Base-by-base conservation (phyloP, 805 yeast genomes). In the Starmerella sp. region DNA sequence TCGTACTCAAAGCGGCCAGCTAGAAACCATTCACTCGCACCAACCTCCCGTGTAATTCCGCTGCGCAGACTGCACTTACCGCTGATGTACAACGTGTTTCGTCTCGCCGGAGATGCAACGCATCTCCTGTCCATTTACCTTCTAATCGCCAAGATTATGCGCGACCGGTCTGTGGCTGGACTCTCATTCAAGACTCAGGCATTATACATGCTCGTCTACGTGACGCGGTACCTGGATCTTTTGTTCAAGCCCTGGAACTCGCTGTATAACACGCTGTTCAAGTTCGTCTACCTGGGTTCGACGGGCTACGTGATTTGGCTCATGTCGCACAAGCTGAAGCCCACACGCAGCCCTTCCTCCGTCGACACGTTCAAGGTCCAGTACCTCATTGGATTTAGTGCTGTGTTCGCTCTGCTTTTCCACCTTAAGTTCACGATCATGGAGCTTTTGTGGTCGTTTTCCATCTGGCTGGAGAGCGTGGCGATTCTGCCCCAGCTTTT, bases 401-500 rank as follows among this genome's bases (percentile, higher is more conserved):
- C 74, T 6, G 66, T 86, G 3, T 56, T 74, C 31, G 77, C 82
- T 0, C 69, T 88, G 45, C 63, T 88, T 6, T 82, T 87, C 72
- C 82, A 86, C 52, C 77, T 79, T 67, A 77, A 78, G 52, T 89
- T 81, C 69, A 71, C 82, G 0, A 42, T 80, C 11, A 57, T 76
- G 11, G 95, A 71, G 60, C 62, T 73, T 34, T 53, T 82, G 36
- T 93, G 98, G 98, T 76, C 93, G 28, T 93, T 89, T 65, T 82
- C 91, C 14, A 71, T 89, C 51, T 93, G 97, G 97, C 76, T 93
- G 52, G 98, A 93, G 70, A 77, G 91, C 45, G 85, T 86, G 36
- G 95, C 96, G 10, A 89, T 93, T 54, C 71, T 93, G 57, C 98
- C 98, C 5, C 98, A 93, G 71, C 74, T 93, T 67, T 89, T 84